Evolutionary conservation across 73 alveolate species (phyloP).

Genomic region (Paraurostyla sp.): DNA sequence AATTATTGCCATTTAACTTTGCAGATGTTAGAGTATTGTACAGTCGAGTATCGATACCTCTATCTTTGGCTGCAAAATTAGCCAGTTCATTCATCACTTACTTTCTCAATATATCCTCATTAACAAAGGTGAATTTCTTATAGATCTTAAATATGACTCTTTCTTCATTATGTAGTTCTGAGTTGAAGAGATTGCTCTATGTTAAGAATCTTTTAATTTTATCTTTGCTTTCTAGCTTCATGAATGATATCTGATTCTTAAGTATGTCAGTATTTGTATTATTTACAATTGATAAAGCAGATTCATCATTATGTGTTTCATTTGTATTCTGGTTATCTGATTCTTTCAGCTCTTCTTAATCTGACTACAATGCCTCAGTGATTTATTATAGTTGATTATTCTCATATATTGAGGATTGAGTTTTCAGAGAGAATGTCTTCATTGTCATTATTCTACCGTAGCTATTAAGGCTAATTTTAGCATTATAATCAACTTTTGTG

Average conservation of each 20-base stretch:
- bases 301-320: slow-evolving; percentile 1
- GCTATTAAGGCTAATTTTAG: too few species aligned
- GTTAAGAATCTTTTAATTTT: background rate
- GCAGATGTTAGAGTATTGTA: slow-evolving; percentile 14
- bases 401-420: too few species aligned
- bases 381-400: background rate
- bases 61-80: slow-evolving; percentile 54
- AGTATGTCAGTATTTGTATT: background rate
- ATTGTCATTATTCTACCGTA: too few species aligned
- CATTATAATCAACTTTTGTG: too few species aligned
- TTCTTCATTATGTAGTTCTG: slow-evolving; percentile 9
- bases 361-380: slow-evolving; percentile 23
- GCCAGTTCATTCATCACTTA: slow-evolving; percentile 62
- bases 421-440: too few species aligned
- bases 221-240: background rate
- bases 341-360: slow-evolving; percentile 21
- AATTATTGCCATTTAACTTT: background rate
- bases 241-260: background rate
- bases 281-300: background rate
- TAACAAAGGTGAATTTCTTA: slow-evolving; percentile 48
- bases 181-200: background rate
- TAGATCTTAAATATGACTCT: slow-evolving; percentile 45
- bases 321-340: background rate
- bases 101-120: slow-evolving; percentile 50
- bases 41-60: background rate